Conservation (phyloP, 805 yeast species). For the Wickerhamomyces canadensis region DNA sequence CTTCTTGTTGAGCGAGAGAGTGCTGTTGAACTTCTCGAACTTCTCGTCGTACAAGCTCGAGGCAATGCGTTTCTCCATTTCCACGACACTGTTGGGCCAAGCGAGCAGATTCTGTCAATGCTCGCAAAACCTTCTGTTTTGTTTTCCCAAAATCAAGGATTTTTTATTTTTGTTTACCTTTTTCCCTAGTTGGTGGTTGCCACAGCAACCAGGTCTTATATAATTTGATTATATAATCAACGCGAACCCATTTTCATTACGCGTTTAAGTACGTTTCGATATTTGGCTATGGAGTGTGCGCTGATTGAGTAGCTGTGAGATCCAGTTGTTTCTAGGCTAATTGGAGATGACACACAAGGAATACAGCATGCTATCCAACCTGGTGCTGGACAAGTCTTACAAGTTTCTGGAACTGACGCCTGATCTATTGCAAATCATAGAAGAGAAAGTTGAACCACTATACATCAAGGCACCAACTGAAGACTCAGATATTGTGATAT, state of each 20-base stretch:
- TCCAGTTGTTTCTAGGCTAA: no score
- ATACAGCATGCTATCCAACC: slow-evolving; percentile 2
- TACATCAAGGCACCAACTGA: slow-evolving; percentile 27
- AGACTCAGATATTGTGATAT: slow-evolving; percentile 48
- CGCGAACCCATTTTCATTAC: background rate
- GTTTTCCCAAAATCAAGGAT: background rate
- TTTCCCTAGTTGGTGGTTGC: background rate
- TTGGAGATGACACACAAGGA: background rate
- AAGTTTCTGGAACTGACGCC: slow-evolving; percentile 50
- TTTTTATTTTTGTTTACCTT: slow-evolving; percentile 1
- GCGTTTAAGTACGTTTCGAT: background rate
- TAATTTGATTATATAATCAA: background rate
- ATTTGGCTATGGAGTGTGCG: no score
- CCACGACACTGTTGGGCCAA: no score
- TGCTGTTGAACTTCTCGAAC: slow-evolving; percentile 7
- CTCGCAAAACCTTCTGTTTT: background rate
- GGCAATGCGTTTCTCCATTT: slow-evolving; percentile 15
- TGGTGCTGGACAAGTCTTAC: slow-evolving; percentile 29
- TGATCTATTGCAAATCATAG: slow-evolving; percentile 37
- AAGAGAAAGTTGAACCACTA: slow-evolving; percentile 18
- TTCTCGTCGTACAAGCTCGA: slow-evolving; percentile 22
- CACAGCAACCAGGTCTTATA: background rate
- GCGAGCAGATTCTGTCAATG: no score
- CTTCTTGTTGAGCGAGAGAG: slow-evolving; percentile 1
- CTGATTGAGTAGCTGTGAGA: no score